Percentiles rank a stretch among this genome's conserved stretches.
Evolutionary conservation across 1,284 basidiomycete genomes (phyloP).

Genomic region (Trametes polyzona): DNA sequence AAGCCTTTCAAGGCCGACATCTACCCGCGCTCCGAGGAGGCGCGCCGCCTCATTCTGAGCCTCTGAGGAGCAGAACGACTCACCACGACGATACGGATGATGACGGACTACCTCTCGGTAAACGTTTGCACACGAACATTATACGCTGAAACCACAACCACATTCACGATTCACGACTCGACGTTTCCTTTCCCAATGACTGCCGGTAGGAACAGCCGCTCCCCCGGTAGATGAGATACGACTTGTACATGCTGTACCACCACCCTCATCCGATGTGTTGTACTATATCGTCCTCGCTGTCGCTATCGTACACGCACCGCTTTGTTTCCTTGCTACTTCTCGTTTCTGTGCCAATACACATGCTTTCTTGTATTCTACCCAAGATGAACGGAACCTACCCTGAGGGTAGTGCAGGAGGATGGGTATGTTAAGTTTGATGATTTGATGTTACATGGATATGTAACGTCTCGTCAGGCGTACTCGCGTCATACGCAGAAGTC

Average conservation of each 20-base stretch:
- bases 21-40: slow-evolving; percentile 28
- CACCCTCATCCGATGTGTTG: background rate
- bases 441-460: no score
- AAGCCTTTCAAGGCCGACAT: slow-evolving; percentile 31
- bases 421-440: no score
- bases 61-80: background rate
- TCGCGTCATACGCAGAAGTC: background rate
- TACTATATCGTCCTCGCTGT: background rate
- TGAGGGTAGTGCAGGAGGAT: no score
- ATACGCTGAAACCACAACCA: background rate
- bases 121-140: background rate
- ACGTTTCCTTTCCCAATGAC: background rate
- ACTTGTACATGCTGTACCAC: slow-evolving; percentile 3
- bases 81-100: background rate
- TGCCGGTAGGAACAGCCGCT: background rate
- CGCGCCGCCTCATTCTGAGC: slow-evolving; percentile 17
- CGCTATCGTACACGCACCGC: background rate
- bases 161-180: no score
- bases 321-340: background rate
- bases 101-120: background rate
- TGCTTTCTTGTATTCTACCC: background rate
- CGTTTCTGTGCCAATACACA: background rate
- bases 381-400: no score
- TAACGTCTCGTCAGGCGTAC: no score
- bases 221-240: background rate